Evolutionary conservation across 495 filamentous ascomycete genomes (phyloP), one percentile per base, ranked within the genome.

Genomic region (Hamigera avellanea): DNA sequence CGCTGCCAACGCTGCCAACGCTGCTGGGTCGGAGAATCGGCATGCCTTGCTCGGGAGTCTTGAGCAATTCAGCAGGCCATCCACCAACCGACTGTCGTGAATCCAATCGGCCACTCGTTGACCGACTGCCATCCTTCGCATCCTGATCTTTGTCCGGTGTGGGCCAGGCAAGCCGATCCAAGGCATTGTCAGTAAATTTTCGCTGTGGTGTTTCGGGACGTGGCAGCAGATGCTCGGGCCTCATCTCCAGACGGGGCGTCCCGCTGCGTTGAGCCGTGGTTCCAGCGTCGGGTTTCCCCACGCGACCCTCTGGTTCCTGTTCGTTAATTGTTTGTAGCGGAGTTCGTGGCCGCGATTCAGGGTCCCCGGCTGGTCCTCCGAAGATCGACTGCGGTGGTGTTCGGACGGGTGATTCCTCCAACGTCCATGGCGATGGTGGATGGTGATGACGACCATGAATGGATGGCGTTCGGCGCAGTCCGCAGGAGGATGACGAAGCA

Each of bases 181-280:
- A 45, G 1, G 66, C 52, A 48, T 66, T 72, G 46, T 78, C 71
- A 0, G 67, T 69, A 26, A 69, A 72, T 33, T 69, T 59, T 15
- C 61, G 36, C 7, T 50, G 44, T 6, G 61, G 59, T 13, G 59
- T 66, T 36, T 57, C 41, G n/a, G 62, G 61, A 36, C 56, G 61
- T 17, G 60, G 61, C 18, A 67, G 43, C 17, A 62, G 46, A 51
- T 67, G 60, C 36, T 63, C 62, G 3, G 57, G 50, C 28, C 56
- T 59, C 42, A 66, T 59, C 42, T 59, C 59, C 45, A 66, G 51
- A 29, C 55, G 62, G 45, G 60, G 61, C 47, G 55, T 60, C 26
- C 52, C 50, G 49, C 43, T 37, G 15, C 37, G 37, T 8, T 26
- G 49, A 46, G 15, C 54, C 47, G 33, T 54, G 50, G 50, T 38